A percentile compares a stretch with the other conserved stretches of the same genome.
Evolutionary conservation across 768 basidiomycete species (phyloP).

Genomic region (Cystofilobasidium macerans): DNA sequence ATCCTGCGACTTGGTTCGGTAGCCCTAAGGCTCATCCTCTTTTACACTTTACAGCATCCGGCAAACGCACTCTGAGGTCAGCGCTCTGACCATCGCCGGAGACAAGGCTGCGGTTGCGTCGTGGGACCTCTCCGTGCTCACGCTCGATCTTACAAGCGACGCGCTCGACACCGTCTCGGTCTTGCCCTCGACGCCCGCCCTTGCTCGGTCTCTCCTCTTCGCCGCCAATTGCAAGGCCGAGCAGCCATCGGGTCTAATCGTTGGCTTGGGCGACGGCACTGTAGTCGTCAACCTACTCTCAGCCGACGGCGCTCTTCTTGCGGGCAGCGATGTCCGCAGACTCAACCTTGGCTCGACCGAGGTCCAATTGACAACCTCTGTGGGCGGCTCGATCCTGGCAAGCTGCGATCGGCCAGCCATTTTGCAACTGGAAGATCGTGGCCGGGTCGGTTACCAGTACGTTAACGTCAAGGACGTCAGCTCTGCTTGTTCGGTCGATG

Average conservation of each 20-base stretch:
- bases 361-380: not conserved
- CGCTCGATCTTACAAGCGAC: conserved; percentile 35
- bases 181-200: conserved; percentile 32
- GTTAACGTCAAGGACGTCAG: conserved; percentile 59
- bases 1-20: not conserved
- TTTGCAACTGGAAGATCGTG: conserved; percentile 53
- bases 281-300: conserved; percentile 43
- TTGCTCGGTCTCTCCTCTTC: conserved; percentile 38
- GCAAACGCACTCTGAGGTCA: not conserved
- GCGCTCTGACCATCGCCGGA: not conserved
- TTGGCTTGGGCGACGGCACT: conserved; percentile 65
- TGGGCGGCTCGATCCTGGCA: conserved; percentile 48
- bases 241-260: conserved; percentile 44
- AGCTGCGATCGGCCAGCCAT: conserved; percentile 59
- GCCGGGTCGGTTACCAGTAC: conserved; percentile 55
- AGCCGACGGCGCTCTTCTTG: not conserved
- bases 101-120: conserved; percentile 45
- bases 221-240: not conserved
- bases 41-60: not conserved
- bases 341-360: conserved; percentile 12
- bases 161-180: conserved; percentile 38
- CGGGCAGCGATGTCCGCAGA: not conserved
- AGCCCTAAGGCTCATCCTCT: no score
- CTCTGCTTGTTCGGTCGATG: conserved; percentile 44
- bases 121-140: conserved; percentile 63